Percentiles rank a stretch among this genome's conserved stretches.
Conservation (phyloP, 441 rosid species). For the Macaranga tanarius region DNA sequence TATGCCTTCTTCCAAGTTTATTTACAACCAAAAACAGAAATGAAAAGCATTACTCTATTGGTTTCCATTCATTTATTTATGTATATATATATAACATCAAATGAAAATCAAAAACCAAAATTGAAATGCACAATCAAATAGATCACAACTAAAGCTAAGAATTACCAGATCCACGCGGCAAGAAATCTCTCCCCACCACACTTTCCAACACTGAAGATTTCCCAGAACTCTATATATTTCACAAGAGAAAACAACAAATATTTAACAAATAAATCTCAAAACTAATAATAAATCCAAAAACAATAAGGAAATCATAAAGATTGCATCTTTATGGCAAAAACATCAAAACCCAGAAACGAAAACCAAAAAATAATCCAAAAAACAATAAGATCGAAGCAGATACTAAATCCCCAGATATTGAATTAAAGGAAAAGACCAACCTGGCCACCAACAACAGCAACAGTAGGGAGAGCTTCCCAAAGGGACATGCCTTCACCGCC, state of each 20-base stretch:
- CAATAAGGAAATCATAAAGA: conserved; percentile 6
- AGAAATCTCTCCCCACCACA: conserved; percentile 92
- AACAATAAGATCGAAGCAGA: background rate
- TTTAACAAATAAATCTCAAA: background rate
- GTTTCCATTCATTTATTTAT: background rate
- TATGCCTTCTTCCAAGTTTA: background rate
- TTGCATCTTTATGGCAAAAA: background rate
- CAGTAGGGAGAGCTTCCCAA: conserved; percentile 99
- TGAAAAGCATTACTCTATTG: background rate
- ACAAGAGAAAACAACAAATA: background rate
- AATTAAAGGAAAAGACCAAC: conserved; percentile 41
- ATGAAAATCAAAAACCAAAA: background rate
- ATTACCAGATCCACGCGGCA: conserved; percentile 99
- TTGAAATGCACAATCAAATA: conserved; percentile 1
- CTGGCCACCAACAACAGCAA: conserved; percentile 99
- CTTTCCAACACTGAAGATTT: conserved; percentile 97
- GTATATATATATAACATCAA: too few species aligned
- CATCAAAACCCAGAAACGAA: background rate
- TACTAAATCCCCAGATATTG: too few species aligned
- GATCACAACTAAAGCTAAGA: background rate
- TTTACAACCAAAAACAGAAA: background rate
- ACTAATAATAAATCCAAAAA: conserved; percentile 5
- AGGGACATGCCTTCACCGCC: conserved; percentile 99
- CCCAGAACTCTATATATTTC: conserved; percentile 69
- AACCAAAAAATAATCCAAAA: background rate